Evolutionary conservation across 2,329 filamentous ascomycete species (phyloP).

Genomic region (Teratosphaeria pseudoeucalypti): DNA sequence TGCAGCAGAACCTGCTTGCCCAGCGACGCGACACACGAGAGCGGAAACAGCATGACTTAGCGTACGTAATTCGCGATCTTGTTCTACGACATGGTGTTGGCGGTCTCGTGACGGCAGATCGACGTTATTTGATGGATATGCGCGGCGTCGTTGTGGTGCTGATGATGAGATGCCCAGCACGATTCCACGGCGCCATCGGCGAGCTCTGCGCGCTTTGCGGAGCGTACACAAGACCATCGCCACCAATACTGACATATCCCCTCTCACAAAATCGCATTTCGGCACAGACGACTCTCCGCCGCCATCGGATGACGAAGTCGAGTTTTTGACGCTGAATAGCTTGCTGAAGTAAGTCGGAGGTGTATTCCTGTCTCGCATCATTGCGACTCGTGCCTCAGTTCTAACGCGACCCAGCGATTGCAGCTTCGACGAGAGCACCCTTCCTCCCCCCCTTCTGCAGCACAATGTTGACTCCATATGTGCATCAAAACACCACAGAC

Average conservation of each 20-base stretch:
- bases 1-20: constrained; percentile 35
- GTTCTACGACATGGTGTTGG: background rate
- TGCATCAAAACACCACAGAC: constrained; percentile 15
- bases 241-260: constrained; percentile 8
- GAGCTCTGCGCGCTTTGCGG: constrained; percentile 4
- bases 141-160: constrained; percentile 26
- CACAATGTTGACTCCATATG: constrained; percentile 20
- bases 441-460: constrained; percentile 29
- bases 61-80: constrained; percentile 28
- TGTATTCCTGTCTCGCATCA: background rate
- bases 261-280: constrained; percentile 5
- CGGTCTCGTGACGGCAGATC: background rate
- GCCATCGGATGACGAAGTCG: constrained; percentile 1
- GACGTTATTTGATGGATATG: constrained; percentile 23
- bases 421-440: constrained; percentile 46
- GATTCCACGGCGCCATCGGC: constrained; percentile 2
- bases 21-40: constrained; percentile 29
- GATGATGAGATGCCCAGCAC: constrained; percentile 8
- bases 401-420: constrained; percentile 36
- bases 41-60: constrained; percentile 33
- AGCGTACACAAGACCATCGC: constrained; percentile 7
- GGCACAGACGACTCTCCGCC: constrained; percentile 3
- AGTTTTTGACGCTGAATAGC: constrained; percentile 44
- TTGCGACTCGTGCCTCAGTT: background rate
- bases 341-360: constrained; percentile 43